Base-by-base conservation (phyloP, 768 basidiomycete genomes). In the Mycena sanguinolenta region DNA sequence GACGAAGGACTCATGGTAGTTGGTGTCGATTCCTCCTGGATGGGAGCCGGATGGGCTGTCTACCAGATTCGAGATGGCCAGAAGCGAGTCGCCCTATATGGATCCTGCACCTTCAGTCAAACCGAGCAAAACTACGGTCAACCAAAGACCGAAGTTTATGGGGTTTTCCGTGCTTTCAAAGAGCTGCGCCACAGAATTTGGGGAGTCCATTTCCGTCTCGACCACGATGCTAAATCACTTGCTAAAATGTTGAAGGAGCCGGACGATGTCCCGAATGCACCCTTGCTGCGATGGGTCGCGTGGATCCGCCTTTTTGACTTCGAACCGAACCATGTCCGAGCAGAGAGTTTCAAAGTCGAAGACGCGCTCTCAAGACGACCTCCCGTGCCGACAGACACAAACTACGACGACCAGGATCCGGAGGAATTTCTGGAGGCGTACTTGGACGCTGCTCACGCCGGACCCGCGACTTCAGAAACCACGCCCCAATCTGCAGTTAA, bases 81-180 rank as follows among this genome's bases (percentile, higher is more conserved):
- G 2, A 73, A 75, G 32, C 68, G 70, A 19, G 81, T 77, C 0
- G 74, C 79, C 0, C 46, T 78, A 0, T 84, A 72, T 69, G 79
- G 82, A 0, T 83, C 80, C 0, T 77, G 79, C 62, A 82, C 81
- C 0, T 83, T 77, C 72, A 84, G 79, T 39, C 70, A 79, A 0
- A 61, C 65, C 0, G 79, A 84, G 68, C 67, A 75, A 1, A 64
- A 75, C 4, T 85, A 84, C 63, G 81, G 80, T 0, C 82, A 84
- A 65, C 75, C 82, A 0, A 84, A 85, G 63, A 60, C 80, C 0
- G 82, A 84, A 65, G 74, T 85, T 0, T 86, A 82, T 58, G 81
- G 83, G 0, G 55, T 84, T 0, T 84, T 77, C 54, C 58, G 80
- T 0, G 78, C 80, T 0, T 42, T 85, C 25, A 78, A 77, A 39